These are phyloP conservation scores for Terfezia boudieri DNA, from an alignment of 495 filamentous ascomycete genomes.

Conservation along the genomic window DNA sequence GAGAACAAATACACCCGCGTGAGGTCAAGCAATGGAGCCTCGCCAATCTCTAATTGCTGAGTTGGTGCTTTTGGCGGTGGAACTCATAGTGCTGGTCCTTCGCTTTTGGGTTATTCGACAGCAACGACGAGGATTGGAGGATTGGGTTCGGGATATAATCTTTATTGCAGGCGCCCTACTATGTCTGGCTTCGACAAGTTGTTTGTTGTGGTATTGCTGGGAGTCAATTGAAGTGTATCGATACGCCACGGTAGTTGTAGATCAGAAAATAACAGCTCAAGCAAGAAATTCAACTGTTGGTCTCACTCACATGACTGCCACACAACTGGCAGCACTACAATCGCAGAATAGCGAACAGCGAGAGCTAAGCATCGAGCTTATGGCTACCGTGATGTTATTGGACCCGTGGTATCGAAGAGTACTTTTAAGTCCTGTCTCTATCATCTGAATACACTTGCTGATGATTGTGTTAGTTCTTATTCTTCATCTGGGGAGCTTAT, in stretches of 20 bases:
- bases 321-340: background rate
- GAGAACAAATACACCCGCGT: too few relatives aligned
- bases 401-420: background rate
- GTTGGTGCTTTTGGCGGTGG: too few relatives aligned
- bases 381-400: background rate
- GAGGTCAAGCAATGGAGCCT: too few relatives aligned
- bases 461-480: background rate
- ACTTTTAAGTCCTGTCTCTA: background rate
- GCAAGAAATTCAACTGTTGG: background rate
- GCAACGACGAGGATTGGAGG: background rate
- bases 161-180: background rate
- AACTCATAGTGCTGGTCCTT: too few relatives aligned
- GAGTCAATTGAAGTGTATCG: background rate
- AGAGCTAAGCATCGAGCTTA: background rate
- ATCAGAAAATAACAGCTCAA: background rate
- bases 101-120: too few relatives aligned
- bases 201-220: background rate
- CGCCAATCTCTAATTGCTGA: too few relatives aligned
- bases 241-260: background rate
- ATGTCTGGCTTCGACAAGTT: background rate
- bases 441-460: background rate
- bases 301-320: too few relatives aligned
- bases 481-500: constrained; percentile 2
- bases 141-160: background rate
- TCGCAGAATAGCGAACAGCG: background rate